Conservation (phyloP, 2,329 filamentous ascomycete genomes). For the Rhynchosporium agropyri region DNA sequence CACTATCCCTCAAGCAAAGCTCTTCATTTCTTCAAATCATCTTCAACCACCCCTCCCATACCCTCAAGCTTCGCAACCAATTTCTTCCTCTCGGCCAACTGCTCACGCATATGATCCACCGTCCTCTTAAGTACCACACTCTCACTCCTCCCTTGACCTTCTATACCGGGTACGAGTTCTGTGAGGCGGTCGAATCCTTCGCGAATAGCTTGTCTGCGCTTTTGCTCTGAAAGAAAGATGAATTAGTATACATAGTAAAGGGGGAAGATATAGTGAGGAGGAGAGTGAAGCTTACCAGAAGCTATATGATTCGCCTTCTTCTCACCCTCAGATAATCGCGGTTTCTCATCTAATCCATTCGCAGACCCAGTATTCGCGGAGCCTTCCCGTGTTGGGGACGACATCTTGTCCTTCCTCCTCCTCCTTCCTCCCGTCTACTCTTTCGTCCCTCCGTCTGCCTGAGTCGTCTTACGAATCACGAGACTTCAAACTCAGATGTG, state of each 20-base stretch:
- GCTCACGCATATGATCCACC: constrained; percentile 55
- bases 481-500: neutral
- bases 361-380: constrained; percentile 37
- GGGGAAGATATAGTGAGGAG: neutral
- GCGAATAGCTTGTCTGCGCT: constrained; percentile 54
- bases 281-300: constrained; percentile 45
- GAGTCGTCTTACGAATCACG: neutral
- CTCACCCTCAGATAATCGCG: constrained; percentile 67
- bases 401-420: constrained; percentile 24
- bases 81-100: constrained; percentile 53
- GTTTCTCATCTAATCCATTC: constrained; percentile 52
- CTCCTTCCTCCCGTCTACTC: neutral
- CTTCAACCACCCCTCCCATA: constrained; percentile 51
- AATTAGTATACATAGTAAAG: constrained; percentile 3
- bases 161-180: constrained; percentile 67
- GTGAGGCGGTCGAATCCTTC: constrained; percentile 71
- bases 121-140: constrained; percentile 65
- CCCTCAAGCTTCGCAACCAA: constrained; percentile 54
- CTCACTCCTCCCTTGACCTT: constrained; percentile 70
- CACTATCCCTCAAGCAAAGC: neutral
- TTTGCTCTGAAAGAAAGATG: constrained; percentile 50
- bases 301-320: constrained; percentile 76
- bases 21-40: constrained; percentile 36
- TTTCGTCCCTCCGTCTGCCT: neutral
- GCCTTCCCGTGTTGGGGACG: constrained; percentile 35